Evolutionary conservation across 2,329 filamentous ascomycete species (phyloP), one percentile per base, ranked within the genome.

Genomic region (Xylariomycetidae sp.): DNA sequence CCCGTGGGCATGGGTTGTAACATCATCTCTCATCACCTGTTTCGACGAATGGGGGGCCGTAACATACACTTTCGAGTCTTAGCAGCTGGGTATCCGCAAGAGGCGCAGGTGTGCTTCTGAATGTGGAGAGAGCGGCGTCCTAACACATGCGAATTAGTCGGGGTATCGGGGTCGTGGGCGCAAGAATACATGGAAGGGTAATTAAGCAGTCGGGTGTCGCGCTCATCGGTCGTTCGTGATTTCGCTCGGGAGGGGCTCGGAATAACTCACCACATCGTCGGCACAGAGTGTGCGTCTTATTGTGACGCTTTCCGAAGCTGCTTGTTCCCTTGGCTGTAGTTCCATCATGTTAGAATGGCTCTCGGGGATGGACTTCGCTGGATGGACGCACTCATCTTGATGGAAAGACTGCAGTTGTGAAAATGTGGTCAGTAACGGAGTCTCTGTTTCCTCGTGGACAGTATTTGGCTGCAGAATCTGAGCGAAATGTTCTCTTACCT

Each of bases 211-310:
- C n/a, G n/a, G n/a, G n/a, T n/a, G 51, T 48, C 37, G 22, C 35
- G 18, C 31, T 12, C 34, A n/a, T 30, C 18, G 34, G 33, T 17
- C 16, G 27, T 27, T 19, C 30, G 36, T 15, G 30, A 35, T 27
- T 30, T 12, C 18, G 12, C 6, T 25, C 20, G 20, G 20, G 25
- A 25, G 27, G 18, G 18, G 31, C 38, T 33, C 23, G 16, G 7
- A 30, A 30, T 39, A 30, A 88, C 85, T 80, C 73, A 92, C 88
- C 89, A 81, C 88, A 96, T 75, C 89, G 89, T 80, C 89, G 85
- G 86, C 89, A 96, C 71, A 96, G 76, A 69, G 84, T 88, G 82
- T 96, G 89, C 77, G 88, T 88, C 83, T 94, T 94, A 82, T 90
- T 94, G 80, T 94, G 88, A 81, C 88, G 82, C 54, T 61, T 58